Conservation (phyloP, 371 early-diverging fungal genomes). For the Mucor piriformis region DNA sequence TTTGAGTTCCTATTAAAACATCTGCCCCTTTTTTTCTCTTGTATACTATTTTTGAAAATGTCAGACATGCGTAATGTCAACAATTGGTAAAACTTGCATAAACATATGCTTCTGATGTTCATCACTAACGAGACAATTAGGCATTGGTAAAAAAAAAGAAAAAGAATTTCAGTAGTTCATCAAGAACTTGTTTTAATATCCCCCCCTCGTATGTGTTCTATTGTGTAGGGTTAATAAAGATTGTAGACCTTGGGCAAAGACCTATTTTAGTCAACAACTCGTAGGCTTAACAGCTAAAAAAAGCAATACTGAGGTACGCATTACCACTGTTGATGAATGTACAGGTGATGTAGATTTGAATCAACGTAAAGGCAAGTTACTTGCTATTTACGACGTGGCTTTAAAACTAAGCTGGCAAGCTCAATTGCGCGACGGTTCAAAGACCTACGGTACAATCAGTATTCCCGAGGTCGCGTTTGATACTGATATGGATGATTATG, state of each 20-base stretch:
- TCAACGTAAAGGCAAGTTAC: slow-evolving; percentile 90
- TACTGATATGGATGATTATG: slow-evolving; percentile 73
- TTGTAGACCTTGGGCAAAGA: slow-evolving; percentile 86
- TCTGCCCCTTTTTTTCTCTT: background rate
- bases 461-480: slow-evolving; percentile 93
- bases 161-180: too few species aligned
- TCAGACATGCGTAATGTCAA: slow-evolving; percentile 83
- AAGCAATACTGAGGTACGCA: slow-evolving; percentile 57
- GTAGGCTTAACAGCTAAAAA: slow-evolving; percentile 38
- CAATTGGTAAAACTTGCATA: slow-evolving; percentile 76
- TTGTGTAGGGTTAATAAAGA: slow-evolving; percentile 92
- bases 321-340: slow-evolving; percentile 62
- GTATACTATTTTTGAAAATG: slow-evolving; percentile 5
- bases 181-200: background rate
- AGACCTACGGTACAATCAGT: slow-evolving; percentile 68
- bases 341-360: slow-evolving; percentile 88
- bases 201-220: background rate
- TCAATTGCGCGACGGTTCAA: slow-evolving; percentile 15
- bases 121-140: too few species aligned
- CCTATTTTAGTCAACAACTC: slow-evolving; percentile 69
- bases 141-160: slow-evolving; percentile 37
- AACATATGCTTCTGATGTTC: too few species aligned
- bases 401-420: slow-evolving; percentile 49
- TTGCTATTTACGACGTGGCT: slow-evolving; percentile 84
- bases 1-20: background rate